These are phyloP conservation scores for Xylogone sp. DNA, from an alignment of 2,329 filamentous ascomycete genomes.

Conservation along the genomic window DNA sequence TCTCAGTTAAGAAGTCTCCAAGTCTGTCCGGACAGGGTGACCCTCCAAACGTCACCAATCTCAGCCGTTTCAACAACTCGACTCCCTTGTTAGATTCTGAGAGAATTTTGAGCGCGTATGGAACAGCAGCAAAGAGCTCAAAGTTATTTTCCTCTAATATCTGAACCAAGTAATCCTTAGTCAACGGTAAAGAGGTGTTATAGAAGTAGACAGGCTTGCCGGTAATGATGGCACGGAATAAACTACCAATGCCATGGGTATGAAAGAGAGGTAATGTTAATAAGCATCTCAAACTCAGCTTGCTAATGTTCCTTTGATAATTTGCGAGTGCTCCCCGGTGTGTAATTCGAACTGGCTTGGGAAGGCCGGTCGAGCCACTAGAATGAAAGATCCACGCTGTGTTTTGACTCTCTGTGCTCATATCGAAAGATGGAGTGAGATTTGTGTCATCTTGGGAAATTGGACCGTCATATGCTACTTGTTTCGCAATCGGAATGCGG, in stretches of 20 bases:
- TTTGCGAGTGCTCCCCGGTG: constrained; percentile 47
- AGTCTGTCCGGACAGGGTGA: constrained; percentile 55
- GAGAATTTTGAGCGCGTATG: constrained; percentile 60
- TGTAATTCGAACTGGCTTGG: constrained; percentile 58
- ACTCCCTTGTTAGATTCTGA: constrained; percentile 54
- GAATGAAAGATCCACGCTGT: constrained; percentile 24
- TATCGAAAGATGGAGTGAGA: constrained; percentile 39
- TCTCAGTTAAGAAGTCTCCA: constrained; percentile 46
- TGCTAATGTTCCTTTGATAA: constrained; percentile 18
- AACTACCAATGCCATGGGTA: constrained; percentile 51
- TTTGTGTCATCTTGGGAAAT: constrained; percentile 33
- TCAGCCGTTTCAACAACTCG: constrained; percentile 37
- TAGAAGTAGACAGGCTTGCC: constrained; percentile 48
- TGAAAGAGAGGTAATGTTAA: constrained; percentile 56
- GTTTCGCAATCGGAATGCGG: constrained; percentile 8
- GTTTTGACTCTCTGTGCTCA: constrained; percentile 17
- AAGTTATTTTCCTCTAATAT: constrained; percentile 39
- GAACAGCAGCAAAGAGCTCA: constrained; percentile 56
- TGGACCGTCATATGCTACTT: not conserved
- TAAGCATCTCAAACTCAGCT: constrained; percentile 41
- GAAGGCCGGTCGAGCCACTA: constrained; percentile 52
- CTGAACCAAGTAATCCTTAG: constrained; percentile 39
- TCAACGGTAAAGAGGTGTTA: constrained; percentile 52
- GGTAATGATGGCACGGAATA: constrained; percentile 48
- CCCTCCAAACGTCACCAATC: constrained; percentile 55